A percentile compares a stretch with the other conserved stretches of the same genome.
Conservation (phyloP, 495 filamentous ascomycete species). For the Penicillium salamii region DNA sequence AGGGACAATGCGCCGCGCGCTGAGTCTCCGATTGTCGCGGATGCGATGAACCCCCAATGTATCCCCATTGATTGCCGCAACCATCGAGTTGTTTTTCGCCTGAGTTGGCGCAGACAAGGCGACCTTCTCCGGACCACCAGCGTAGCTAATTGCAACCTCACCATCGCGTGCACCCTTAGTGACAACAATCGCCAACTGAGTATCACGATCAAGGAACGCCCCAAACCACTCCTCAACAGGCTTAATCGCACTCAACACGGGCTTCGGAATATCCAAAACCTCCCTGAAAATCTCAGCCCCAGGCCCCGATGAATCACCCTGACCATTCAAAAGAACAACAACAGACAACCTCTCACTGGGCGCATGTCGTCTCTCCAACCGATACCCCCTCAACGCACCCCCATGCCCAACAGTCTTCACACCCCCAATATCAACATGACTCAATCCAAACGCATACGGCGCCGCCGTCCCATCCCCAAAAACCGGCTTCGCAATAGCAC, state of each 20-base stretch:
- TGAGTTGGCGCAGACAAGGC: conserved; percentile 9
- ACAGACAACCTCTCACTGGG: conserved; percentile 26
- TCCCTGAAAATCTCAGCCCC: conserved; percentile 16
- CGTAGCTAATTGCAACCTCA: conserved; percentile 21
- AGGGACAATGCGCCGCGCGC: conserved; percentile 18
- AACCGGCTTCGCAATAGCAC: conserved; percentile 9
- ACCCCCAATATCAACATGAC: conserved; percentile 9
- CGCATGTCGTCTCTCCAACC: conserved; percentile 26
- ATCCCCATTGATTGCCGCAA: conserved; percentile 19
- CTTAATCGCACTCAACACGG: not conserved
- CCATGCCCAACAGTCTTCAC: conserved; percentile 26
- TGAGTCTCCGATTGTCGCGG: conserved; percentile 23
- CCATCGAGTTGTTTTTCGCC: conserved; percentile 8
- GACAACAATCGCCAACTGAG: conserved; percentile 19
- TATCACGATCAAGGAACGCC: conserved; percentile 26
- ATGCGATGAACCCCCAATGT: conserved; percentile 20
- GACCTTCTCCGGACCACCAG: not conserved
- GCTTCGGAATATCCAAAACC: conserved; percentile 13
- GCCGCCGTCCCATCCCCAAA: conserved; percentile 24
- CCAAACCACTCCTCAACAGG: conserved; percentile 19
- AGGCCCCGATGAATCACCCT: conserved; percentile 14
- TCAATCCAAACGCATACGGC: conserved; percentile 25
- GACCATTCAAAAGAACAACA: conserved; percentile 29
- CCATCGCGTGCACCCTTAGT: conserved; percentile 12
- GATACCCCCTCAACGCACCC: conserved; percentile 34